Base-by-base conservation (phyloP, 2,329 filamentous ascomycete genomes). In the Chaetothyriales sp. region DNA sequence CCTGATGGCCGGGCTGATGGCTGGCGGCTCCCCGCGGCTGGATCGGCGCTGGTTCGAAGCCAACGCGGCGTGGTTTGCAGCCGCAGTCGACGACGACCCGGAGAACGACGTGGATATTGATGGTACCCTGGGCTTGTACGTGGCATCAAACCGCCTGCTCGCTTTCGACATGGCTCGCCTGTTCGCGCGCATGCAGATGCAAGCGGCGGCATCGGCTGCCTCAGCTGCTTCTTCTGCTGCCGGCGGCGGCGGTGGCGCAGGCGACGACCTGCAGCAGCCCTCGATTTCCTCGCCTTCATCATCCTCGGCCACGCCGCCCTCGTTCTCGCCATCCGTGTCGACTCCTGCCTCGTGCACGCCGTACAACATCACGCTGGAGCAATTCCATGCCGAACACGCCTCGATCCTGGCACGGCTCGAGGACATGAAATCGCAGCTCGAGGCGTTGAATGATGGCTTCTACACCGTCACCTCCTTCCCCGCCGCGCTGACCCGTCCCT, bases 91-190 rank as follows among this genome's bases (percentile, higher is more conserved):
- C 10, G 69, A 73, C 1, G 73, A 84, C 33, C 85, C 86, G 0
- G 53, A 54, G 10, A 45, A 44, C 20, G 54, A 58, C 25, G 69
- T 76, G 13, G 77, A 84, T 57, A 53, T 89, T 5, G 70, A 72
- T 1, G 82, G 81, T 70, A 82, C 81, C 57, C 77, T 87, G 37
- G 82, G 86, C 60, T 76, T 80, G 20, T 78, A 79, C 43, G 77
- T 82, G 29, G 78, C 85, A 1, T 74, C 77, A 28, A 74, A 86
- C 50, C 80, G 86, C 13, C 70, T 89, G 13, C 79, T 94, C 28
- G 86, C 85, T 1, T 81, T 85, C 64, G 87, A 95, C 53, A 85
- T 94, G 70, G 82, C 87, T 1, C 75, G 84, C 10, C 73, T 95
- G 2, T 88, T 89, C 64, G 82, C 85, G 0, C 78, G 77, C 56